Evolutionary conservation across 257 asterid genomes (phyloP), one percentile per base, ranked within the genome.

Genomic region (Nicotiana paniculata): DNA sequence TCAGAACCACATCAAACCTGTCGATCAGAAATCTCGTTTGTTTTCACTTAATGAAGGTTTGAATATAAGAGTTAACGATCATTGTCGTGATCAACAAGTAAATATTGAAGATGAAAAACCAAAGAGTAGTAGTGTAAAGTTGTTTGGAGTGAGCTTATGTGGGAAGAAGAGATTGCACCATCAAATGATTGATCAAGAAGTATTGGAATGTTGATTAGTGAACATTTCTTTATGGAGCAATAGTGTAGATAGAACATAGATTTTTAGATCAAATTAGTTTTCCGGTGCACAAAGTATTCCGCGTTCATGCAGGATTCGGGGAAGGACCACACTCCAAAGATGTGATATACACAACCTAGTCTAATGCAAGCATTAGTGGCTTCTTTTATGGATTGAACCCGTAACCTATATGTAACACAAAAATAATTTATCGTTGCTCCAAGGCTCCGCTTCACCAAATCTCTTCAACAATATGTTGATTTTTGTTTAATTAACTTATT

Each of bases 1-100:
- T 33, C 97, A 95, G 81, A 95, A 95, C 84, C 98, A 95, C 76
- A 95, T 92, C 10, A 90, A 89, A 26, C 93, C 96, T 1, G 97
- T 95, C 11, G 83, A 93, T 3, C 94, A 72, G 24, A 46, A 3
- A 0, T 24, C 2, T 90, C 0, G 0, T 69, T 48, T 11, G 6
- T 10, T 39, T 69, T 69, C 15, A 69, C 57, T 39, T 39, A 39
- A 39, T 37, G 57, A 1, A 69, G 33, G 2, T 69, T 2, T 69
- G n/a, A 69, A n/a, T 69, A 4, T 17, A 10, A 68, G n/a, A 35
- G 2, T 35, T 0, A 12, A 37, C 5, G n/a, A 69, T 69, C 77
- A 21, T 43, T 6, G 6, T 5, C 37, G 0, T 1, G 35, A 70
- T 21, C 57, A 13, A 3, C 59, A 69, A 39, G 3, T 39, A 69